Evolutionary conservation across 495 filamentous ascomycete species (phyloP), one percentile per base, ranked within the genome.

Genomic region (Aspergillus conjunctus): DNA sequence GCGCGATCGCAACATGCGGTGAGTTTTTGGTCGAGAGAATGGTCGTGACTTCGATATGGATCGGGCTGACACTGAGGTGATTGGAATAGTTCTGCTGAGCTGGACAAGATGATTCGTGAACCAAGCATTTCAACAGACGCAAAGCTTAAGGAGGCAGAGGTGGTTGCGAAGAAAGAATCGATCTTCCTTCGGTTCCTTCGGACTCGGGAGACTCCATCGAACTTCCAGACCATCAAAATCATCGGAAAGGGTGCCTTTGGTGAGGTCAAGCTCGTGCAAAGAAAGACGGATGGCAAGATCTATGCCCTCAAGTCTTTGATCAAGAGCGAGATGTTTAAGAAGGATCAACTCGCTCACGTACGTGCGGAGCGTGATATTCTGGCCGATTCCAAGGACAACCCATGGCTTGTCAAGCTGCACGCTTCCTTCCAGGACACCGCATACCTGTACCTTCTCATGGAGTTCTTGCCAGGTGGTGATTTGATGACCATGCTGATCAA

Each of bases 401-500:
- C 93, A 15, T 99, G 94, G 94, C 88, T 99, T 17, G 94, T 99
- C 64, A 98, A 97, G 80, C 83, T 99, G 60, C 93, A 91, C 73
- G 97, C 93, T 17, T 97, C 94, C 7, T 99, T 98, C 79, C 94
- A 99, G 73, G 94, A 99, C 73, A 79, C 82, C 51, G 92, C 92
- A 59, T 98, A 96, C 77, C 82, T 99, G 14, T 98, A 99, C 77
- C 90, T 99, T 85, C 84, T 99, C 58, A 98, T 99, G 94, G 94
- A 99, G 76, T 99, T 97, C 76, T 83, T 98, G 67, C 94, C 94
- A 14, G 94, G 94, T 71, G 94, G 94, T 68, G 94, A 99, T 81
- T 75, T 99, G 69, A 99, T 99, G 94, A 99, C 94, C 33, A 99
- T 99, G 94, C 83, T 99, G 66, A 99, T 99, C 78, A 98, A 97